Conservation (phyloP, 2,329 filamentous ascomycete genomes). For the Mycosphaerella arachidis region DNA sequence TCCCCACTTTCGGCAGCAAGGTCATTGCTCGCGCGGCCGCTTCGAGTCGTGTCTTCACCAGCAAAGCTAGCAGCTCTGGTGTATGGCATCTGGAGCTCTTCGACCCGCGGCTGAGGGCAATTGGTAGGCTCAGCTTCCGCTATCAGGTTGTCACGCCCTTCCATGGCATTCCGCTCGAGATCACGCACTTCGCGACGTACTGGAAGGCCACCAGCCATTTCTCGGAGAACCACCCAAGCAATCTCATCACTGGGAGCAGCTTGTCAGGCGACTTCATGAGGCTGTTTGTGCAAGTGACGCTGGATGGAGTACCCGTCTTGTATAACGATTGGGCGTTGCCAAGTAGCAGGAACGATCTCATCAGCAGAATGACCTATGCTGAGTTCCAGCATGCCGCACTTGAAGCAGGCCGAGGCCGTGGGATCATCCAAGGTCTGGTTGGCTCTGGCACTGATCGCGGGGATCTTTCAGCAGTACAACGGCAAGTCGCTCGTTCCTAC, state of each 20-base stretch:
- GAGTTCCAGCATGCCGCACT: conserved; percentile 58
- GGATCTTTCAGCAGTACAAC: conserved; percentile 62
- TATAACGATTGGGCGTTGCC: conserved; percentile 74
- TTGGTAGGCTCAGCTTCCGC: conserved; percentile 89
- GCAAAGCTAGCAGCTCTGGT: conserved; percentile 68
- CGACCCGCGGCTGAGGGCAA: conserved; percentile 82
- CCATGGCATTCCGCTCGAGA: conserved; percentile 84
- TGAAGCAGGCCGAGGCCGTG: conserved; percentile 24
- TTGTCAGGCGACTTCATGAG: conserved; percentile 92
- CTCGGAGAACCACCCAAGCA: conserved; percentile 70
- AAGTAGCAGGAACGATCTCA: conserved; percentile 59
- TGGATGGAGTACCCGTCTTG: conserved; percentile 78
- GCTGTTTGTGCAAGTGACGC: conserved; percentile 86
- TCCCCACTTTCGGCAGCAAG: conserved; percentile 94
- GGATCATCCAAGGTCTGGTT: conserved; percentile 26
- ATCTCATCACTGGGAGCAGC: conserved; percentile 90
- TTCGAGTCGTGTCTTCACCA: conserved; percentile 78
- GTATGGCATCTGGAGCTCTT: conserved; percentile 84
- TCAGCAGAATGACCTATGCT: conserved; percentile 70
- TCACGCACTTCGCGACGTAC: conserved; percentile 97
- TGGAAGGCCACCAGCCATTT: conserved; percentile 98
- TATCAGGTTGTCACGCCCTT: conserved; percentile 97
- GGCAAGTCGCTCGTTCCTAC: conserved; percentile 66
- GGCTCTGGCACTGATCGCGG: conserved; percentile 29
- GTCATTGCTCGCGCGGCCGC: conserved; percentile 95